These are phyloP conservation scores for Trametes coccinea DNA, from an alignment of 768 basidiomycete genomes.

Conservation along the genomic window DNA sequence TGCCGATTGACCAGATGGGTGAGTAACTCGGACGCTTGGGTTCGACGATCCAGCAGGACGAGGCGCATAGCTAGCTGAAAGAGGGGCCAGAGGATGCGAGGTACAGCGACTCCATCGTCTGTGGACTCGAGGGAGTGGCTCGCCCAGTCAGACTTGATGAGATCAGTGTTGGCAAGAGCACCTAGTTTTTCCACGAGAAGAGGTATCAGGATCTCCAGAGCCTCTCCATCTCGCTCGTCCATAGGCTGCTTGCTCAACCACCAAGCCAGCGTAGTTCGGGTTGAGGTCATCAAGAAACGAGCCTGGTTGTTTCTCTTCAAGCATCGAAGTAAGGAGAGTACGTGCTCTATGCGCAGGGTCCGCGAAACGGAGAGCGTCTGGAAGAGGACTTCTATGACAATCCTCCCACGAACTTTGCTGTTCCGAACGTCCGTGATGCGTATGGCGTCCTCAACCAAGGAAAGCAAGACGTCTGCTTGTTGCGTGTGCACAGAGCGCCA, in stretches of 20 bases:
- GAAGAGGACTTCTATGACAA: conserved; percentile 2
- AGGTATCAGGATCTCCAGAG: conserved; percentile 1
- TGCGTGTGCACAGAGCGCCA: not conserved
- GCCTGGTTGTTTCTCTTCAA: conserved; percentile 1
- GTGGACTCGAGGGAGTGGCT: not conserved
- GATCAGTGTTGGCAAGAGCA: not conserved
- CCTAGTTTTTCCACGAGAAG: conserved; percentile 9
- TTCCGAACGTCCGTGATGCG: not conserved
- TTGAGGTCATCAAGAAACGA: not conserved
- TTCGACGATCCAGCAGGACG: conserved; percentile 35
- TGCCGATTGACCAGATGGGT: conserved; percentile 46
- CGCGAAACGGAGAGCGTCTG: not conserved
- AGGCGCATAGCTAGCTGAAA: conserved; percentile 49
- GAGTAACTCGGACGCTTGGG: conserved; percentile 48
- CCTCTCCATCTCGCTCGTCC: conserved; percentile 6
- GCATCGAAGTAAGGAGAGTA: conserved; percentile 6
- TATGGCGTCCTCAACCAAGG: conserved; percentile 15
- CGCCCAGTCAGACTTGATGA: not conserved
- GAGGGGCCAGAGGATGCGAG: conserved; percentile 34
- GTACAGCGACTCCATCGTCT: not conserved
- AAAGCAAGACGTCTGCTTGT: conserved; percentile 2
- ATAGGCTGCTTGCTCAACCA: not conserved
- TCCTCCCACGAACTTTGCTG: conserved; percentile 2
- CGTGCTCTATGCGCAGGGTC: not conserved
- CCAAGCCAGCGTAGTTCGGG: not conserved